Conservation (phyloP, 495 filamentous ascomycete species). For the Immersiella caudata region DNA sequence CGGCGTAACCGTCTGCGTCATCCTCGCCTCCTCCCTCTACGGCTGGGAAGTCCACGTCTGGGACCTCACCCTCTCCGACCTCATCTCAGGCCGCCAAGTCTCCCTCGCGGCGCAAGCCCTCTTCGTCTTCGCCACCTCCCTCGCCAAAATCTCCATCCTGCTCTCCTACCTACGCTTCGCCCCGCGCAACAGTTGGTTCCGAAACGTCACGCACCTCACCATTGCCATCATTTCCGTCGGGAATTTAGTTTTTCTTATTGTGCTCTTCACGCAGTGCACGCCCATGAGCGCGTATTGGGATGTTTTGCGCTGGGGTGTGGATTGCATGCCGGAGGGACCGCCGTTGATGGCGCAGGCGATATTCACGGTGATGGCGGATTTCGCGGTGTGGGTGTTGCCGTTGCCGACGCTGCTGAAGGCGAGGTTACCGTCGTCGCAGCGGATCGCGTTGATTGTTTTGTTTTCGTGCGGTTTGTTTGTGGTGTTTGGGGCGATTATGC, state of each 20-base stretch:
- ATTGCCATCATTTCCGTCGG: conserved; percentile 30
- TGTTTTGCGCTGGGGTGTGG: conserved; percentile 7
- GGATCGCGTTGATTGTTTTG: conserved; percentile 31
- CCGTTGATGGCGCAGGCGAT: conserved; percentile 30
- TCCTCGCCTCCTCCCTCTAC: conserved; percentile 28
- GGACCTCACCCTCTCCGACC: conserved; percentile 23
- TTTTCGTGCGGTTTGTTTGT: conserved; percentile 34
- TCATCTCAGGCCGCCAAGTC: conserved; percentile 29
- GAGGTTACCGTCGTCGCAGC: conserved; percentile 29
- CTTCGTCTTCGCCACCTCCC: conserved; percentile 31
- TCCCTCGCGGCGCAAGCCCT: conserved; percentile 35
- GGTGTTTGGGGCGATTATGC: conserved; percentile 26
- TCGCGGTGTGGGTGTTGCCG: conserved; percentile 48
- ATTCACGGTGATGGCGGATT: conserved; percentile 42
- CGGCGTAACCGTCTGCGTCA: conserved; percentile 29
- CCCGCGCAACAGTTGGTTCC: conserved; percentile 40
- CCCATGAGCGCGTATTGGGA: conserved; percentile 38
- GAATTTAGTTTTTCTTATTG: conserved; percentile 32
- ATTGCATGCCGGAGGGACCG: conserved; percentile 35
- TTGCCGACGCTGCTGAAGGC: conserved; percentile 39
- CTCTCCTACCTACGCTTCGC: conserved; percentile 57
- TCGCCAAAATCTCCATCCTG: conserved; percentile 55
- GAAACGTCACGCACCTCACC: conserved; percentile 33
- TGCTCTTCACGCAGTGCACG: conserved; percentile 41
- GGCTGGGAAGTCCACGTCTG: conserved; percentile 37